Base-by-base conservation (phyloP, 306 rosid genomes). In the Rosa chinensis region DNA sequence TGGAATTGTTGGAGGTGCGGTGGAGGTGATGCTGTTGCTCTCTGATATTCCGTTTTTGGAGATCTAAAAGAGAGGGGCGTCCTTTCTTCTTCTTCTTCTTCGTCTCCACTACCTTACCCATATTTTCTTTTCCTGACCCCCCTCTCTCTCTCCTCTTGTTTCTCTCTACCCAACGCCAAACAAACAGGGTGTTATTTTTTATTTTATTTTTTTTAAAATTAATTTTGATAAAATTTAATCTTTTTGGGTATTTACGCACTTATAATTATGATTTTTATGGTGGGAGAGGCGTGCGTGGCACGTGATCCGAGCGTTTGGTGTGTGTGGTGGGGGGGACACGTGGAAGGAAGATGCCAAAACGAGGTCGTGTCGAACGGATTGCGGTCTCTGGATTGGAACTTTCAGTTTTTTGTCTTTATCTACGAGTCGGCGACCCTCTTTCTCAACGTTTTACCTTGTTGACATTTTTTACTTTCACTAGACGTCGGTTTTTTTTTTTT, bases 81-180 rank as follows among this genome's bases (percentile, higher is more conserved):
- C 94, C 94, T 80, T 90, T 90, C 92, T 90, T 90, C 94, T 85
- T 88, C 93, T 70, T 85, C 90, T 70, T 85, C 92, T 42, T 44
- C 70, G 23, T 84, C 87, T 90, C 89, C 85, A 90, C 90, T 83
- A 83, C 84, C 92, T 88, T 90, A 79, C 94, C 92, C 94, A 88
- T 87, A 58, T 32, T 62, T 10, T 62, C 8, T 85, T 81, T 70
- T 82, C 75, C 73, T 12, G n/a, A 16, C 10, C 10, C 20, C 81
- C 72, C 66, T 14, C 83, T 62, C 84, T 69, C 81, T 78, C 82
- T 80, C 25, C 81, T 67, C 77, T 68, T 23, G 66, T 84, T 79
- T 84, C 89, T 81, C 86, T 63, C 44, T 69, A 37, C 66, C 61
- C 66, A 78, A 68, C 72, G 84, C 81, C 86, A 83, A 56, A 90